Conservation (phyloP, 768 basidiomycete genomes). For the Cystoderma amianthinum region DNA sequence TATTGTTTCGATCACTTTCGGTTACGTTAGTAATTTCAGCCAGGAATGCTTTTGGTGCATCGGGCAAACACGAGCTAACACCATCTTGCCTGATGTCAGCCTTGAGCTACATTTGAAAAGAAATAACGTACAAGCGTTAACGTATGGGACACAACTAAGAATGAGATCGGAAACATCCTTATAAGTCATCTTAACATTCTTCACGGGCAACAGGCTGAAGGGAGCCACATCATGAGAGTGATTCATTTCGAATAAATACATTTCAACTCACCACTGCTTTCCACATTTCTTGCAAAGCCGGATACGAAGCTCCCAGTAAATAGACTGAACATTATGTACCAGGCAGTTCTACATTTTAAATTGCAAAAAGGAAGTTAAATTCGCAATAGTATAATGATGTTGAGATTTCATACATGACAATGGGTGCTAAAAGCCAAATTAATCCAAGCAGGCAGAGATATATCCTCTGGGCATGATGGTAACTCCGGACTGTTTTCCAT, state of each 20-base stretch:
- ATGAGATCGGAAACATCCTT: too few relatives aligned
- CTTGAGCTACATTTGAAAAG: constrained; percentile 6
- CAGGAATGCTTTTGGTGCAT: constrained; percentile 17
- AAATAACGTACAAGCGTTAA: too few relatives aligned
- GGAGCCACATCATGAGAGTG: too few relatives aligned
- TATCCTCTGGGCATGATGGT: constrained; percentile 38
- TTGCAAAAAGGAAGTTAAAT: too few relatives aligned
- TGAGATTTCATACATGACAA: too few relatives aligned
- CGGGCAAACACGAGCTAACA: constrained; percentile 17
- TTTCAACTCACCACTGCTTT: constrained; percentile 18
- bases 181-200: too few relatives aligned
- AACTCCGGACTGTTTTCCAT: constrained; percentile 32
- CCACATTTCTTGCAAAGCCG: constrained; percentile 28
- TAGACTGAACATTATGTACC: constrained; percentile 21
- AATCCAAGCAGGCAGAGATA: constrained; percentile 44
- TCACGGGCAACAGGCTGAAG: too few relatives aligned
- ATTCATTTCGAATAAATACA: too few relatives aligned
- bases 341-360: constrained; percentile 11
- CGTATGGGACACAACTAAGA: too few relatives aligned
- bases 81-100: constrained; percentile 9
- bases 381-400: too few relatives aligned
- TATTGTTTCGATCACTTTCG: constrained; percentile 21
- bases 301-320: constrained; percentile 28
- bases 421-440: constrained; percentile 45
- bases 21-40: constrained; percentile 21